Evolutionary conservation across 768 basidiomycete genomes (phyloP).

Genomic region (Asterophora lycoperdoides): DNA sequence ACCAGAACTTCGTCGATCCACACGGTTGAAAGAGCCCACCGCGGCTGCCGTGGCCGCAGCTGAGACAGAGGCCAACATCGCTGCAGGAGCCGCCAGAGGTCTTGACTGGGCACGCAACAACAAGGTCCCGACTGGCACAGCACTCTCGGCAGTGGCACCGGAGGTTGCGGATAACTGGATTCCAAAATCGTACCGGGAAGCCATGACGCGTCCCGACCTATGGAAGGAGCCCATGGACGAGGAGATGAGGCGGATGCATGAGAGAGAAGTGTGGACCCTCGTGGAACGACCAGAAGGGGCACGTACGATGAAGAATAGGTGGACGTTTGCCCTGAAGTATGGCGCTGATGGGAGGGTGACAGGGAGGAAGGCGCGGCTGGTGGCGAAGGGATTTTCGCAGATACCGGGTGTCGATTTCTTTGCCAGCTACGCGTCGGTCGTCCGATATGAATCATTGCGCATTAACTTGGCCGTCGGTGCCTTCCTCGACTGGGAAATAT

Average conservation of each 20-base stretch:
- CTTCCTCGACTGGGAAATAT: not conserved
- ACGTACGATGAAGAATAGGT: not conserved
- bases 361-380: not conserved
- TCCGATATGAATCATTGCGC: constrained; percentile 3
- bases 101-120: not conserved
- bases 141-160: not conserved
- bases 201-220: not conserved
- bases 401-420: constrained; percentile 27
- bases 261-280: constrained; percentile 5
- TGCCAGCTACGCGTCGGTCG: constrained; percentile 10
- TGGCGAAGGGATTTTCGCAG: constrained; percentile 1
- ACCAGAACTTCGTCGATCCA: not conserved
- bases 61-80: not conserved
- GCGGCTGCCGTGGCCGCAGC: not conserved
- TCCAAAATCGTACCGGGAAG: not conserved
- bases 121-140: not conserved
- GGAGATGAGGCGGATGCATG: constrained; percentile 1
- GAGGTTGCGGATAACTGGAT: not conserved
- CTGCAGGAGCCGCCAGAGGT: not conserved
- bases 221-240: constrained; percentile 3
- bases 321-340: not conserved
- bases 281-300: not conserved
- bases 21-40: not conserved
- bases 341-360: not conserved
- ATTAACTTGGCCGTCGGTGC: not conserved